Evolutionary conservation across 2,329 filamentous ascomycete genomes (phyloP), one percentile per base, ranked within the genome.

Genomic region (Clonostachys rhizophaga): DNA sequence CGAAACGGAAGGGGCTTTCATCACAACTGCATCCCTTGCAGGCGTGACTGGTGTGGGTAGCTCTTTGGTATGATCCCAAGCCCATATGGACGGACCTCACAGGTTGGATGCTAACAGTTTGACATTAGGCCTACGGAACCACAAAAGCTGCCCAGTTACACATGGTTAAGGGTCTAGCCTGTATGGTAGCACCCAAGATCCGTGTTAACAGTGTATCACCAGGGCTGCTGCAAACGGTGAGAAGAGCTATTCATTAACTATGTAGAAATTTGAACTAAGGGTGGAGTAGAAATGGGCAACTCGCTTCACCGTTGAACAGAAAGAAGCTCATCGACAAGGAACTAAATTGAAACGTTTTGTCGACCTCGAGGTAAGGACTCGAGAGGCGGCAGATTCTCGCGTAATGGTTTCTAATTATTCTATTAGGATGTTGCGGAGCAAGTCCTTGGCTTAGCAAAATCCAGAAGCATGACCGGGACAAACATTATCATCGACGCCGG

Each of bases 101-200:
- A 30, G 8, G 24, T 30, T 10, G 8, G 24, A 30, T 30, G 24
- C 24, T 30, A 30, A 30, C 24, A 30, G 8, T 9, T 10, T 30
- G 8, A 30, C 6, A 30, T 10, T 42, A 77, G 84, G 80, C 89
- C 5, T 94, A 94, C 58, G 74, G 83, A 1, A 84, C 91, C 16
- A 87, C 86, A 36, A 94, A 94, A 62, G 79, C 88, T 1, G 89
- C 89, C 11, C 80, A 85, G 49, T 66, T 83, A 36, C 80, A 84
- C 56, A 68, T 84, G 5, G 68, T 72, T 14, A 81, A 78, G 53
- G 70, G 68, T 9, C 64, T 83, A 34, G 79, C 79, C 1, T 57
- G 68, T 5, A 75, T 78, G 49, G 72, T 73, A 11, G 73, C 71
- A 2, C 78, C 79, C 0, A 71, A 70, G 40, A 76, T 84, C 18